These are phyloP conservation scores for Pseudogymnoascus sp. DNA, from an alignment of 2,329 filamentous ascomycete species.

Conservation along the genomic window DNA sequence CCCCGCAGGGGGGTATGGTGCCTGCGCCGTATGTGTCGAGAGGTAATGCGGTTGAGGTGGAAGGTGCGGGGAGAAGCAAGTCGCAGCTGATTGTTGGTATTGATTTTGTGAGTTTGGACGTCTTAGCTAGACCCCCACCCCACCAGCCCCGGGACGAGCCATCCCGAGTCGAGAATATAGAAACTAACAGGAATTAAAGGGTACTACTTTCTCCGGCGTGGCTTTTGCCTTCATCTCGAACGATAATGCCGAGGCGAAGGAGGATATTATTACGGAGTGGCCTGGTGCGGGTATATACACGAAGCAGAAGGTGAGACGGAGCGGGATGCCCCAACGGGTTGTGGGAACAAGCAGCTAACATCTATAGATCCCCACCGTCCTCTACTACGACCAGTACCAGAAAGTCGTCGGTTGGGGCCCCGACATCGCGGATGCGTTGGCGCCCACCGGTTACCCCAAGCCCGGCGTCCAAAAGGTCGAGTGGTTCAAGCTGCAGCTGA, in stretches of 20 bases:
- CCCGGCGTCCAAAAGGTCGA: slow-evolving; percentile 97
- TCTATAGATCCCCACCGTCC: slow-evolving; percentile 85
- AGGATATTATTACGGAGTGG: slow-evolving; percentile 99
- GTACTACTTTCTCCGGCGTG: slow-evolving; percentile 95
- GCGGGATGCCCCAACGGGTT: slow-evolving; percentile 1
- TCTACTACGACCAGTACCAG: slow-evolving; percentile 99
- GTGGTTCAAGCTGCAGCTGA: slow-evolving; percentile 99
- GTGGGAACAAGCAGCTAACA: slow-evolving; percentile 16
- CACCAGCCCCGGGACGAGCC: slow-evolving; percentile 10
- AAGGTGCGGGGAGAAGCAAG: slow-evolving; percentile 83
- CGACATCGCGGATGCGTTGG: slow-evolving; percentile 93
- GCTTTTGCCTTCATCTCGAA: slow-evolving; percentile 86
- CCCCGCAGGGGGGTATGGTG: slow-evolving; percentile 24
- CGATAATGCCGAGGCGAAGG: slow-evolving; percentile 93
- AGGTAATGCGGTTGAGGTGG: slow-evolving; percentile 60
- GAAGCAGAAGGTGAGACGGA: slow-evolving; percentile 77
- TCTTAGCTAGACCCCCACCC: slow-evolving; percentile 10
- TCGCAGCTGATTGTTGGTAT: slow-evolving; percentile 97
- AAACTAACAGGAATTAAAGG: slow-evolving; percentile 40
- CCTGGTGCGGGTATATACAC: slow-evolving; percentile 94
- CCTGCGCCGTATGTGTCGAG: slow-evolving; percentile 25
- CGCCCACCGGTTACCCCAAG: slow-evolving; percentile 95
- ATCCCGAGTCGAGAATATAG: background rate
- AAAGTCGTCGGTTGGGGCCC: slow-evolving; percentile 99
- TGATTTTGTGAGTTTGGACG: slow-evolving; percentile 69